Base-by-base conservation (phyloP, 2,329 filamentous ascomycete genomes). In the Exutisphaerella laricina region DNA sequence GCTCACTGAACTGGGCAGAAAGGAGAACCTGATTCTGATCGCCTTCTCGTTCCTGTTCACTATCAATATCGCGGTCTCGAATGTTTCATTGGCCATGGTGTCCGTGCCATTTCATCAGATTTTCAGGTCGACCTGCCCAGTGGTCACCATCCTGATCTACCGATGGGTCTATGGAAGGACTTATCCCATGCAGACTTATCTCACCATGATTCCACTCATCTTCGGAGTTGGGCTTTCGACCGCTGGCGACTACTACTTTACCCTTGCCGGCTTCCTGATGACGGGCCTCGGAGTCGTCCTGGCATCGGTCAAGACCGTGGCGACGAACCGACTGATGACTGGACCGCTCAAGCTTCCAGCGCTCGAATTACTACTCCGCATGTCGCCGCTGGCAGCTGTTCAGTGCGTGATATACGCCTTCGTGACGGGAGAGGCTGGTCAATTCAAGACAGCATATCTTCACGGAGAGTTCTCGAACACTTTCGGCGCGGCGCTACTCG, bases 21-120 rank as follows among this genome's bases (percentile, higher is more conserved):
- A 68, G 21, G 76, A 80, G 57, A 72, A 78, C 58, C 59, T 77
- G 30, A 68, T 71, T n/a, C 68, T 80, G 29, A 62, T 78, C 22
- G 69, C 73, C 34, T 81, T 81, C 59, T 80, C 78, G 25, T 67
- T 73, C 29, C 69, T 81, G 5, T 81, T 79, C 62, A 80, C 78
- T 12, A 68, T 77, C 58, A 81, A 81, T 61, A 80, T 81, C 52
- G 78, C 78, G 45, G 73, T 79, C 33, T 79, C 75, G n/a, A 80
- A 80, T 61, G 68, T 79, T 17, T 80, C 77, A n/a, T 68, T 80
- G 67, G 48, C 57, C n/a, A 58, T 78, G 70, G 77, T 79, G 26
- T 80, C 78, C 0, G 75, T 82, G n/a, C 75, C 79, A 2, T 82
- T 82, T 62, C 79, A 81, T 61, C 78, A 82, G 60, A 77, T 79